Percentiles rank a stretch among this genome's conserved stretches.
phyloP scores from a whole-genome alignment of 2,329 filamentous ascomycete genomes.

The Magnaporthiopsis rhizophila region DNA sequence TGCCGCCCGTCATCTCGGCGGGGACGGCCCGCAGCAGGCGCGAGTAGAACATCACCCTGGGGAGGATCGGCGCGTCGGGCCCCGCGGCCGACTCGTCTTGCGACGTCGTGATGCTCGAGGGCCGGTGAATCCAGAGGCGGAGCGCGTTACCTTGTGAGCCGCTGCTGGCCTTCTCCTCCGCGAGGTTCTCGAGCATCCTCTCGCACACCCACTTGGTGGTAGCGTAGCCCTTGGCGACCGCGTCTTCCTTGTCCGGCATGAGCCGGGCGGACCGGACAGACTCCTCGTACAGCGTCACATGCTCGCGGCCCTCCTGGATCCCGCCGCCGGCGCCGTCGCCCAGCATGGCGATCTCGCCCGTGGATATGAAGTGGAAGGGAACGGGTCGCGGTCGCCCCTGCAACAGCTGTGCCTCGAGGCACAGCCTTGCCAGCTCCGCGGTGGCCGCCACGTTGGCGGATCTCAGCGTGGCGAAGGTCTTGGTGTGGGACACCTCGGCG shows the following conservation, averaged over 20 bases:
- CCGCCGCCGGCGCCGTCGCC: constrained; percentile 8
- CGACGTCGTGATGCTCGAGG: not conserved
- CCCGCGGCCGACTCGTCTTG: not conserved
- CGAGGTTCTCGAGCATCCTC: not conserved
- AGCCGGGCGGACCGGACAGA: not conserved
- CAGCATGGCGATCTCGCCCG: constrained; percentile 10
- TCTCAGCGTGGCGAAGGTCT: constrained; percentile 21
- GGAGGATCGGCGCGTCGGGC: not conserved
- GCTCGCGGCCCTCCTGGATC: too few relatives aligned
- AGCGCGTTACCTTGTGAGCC: not conserved
- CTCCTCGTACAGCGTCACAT: constrained; percentile 17
- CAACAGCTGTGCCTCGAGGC: constrained; percentile 10
- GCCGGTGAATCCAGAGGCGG: constrained; percentile 2
- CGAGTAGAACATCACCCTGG: not conserved
- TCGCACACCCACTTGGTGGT: constrained; percentile 1
- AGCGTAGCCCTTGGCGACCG: not conserved
- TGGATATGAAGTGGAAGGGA: constrained; percentile 31
- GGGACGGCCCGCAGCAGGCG: constrained; percentile 3
- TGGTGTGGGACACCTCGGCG: constrained; percentile 25
- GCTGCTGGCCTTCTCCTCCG: too few relatives aligned
- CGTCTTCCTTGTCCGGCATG: not conserved
- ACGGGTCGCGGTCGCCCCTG: constrained; percentile 13
- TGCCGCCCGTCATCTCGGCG: constrained; percentile 6
- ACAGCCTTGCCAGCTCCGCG: constrained; percentile 17
- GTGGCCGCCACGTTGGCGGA: constrained; percentile 22